These are phyloP conservation scores for Amphichorda felina DNA, from an alignment of 2,329 filamentous ascomycete genomes.

Conservation along the genomic window DNA sequence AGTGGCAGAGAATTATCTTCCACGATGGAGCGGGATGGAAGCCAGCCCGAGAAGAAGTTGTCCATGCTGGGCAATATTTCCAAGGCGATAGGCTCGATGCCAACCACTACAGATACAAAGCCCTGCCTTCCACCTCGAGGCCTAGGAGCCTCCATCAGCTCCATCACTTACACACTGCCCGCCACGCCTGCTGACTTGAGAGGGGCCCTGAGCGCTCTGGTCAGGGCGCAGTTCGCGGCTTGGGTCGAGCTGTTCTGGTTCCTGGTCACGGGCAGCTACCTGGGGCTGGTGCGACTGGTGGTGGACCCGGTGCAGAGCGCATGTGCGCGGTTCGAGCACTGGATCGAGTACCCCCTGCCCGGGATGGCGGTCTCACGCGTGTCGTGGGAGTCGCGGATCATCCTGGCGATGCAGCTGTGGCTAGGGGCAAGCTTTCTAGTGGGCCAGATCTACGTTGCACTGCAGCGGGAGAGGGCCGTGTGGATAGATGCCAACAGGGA, in stretches of 20 bases:
- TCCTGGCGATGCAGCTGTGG: not conserved
- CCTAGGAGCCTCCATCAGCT: too few relatives aligned
- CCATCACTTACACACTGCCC: too few relatives aligned
- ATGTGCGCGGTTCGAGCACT: not conserved
- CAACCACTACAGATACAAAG: too few relatives aligned
- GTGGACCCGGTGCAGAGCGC: not conserved
- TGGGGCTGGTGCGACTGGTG: not conserved
- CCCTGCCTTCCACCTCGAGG: too few relatives aligned
- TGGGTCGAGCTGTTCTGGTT: not conserved
- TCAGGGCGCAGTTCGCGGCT: not conserved
- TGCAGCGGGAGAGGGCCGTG: conserved; percentile 10
- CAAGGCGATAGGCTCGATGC: too few relatives aligned
- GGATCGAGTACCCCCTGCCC: not conserved
- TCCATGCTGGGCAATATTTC: too few relatives aligned
- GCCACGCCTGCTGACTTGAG: too few relatives aligned
- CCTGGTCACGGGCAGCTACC: not conserved
- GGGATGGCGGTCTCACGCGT: not conserved
- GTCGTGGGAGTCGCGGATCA: not conserved
- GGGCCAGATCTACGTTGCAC: conserved; percentile 8
- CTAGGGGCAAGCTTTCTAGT: conserved; percentile 2
- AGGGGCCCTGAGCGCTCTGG: not conserved
- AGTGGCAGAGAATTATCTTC: too few relatives aligned
- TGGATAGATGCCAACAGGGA: conserved; percentile 18
- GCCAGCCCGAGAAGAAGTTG: too few relatives aligned
- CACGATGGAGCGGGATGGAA: too few relatives aligned